These are phyloP conservation scores for Aspergillus sojae DNA, from an alignment of 2,329 filamentous ascomycete genomes.

Conservation along the genomic window DNA sequence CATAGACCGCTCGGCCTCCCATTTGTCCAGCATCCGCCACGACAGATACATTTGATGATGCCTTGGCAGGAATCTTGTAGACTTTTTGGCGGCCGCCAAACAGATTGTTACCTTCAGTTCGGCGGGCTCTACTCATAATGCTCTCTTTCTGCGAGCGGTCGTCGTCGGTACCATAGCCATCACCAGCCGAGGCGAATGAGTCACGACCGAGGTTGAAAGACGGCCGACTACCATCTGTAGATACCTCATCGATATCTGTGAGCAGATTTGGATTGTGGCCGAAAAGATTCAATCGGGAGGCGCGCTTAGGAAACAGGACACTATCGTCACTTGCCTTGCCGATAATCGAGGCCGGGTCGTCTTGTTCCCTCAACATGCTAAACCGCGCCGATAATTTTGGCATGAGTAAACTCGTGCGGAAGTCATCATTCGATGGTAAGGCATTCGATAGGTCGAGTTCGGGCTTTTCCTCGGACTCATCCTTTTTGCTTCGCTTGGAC, in stretches of 20 bases:
- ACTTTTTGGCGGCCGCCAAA: slow-evolving; percentile 97
- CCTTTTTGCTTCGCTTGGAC: slow-evolving; percentile 56
- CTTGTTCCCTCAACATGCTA: slow-evolving; percentile 94
- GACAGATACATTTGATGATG: slow-evolving; percentile 19
- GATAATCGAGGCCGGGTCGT: slow-evolving; percentile 83
- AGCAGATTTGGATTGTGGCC: slow-evolving; percentile 64
- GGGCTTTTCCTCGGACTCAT: slow-evolving; percentile 49
- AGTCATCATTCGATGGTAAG: slow-evolving; percentile 82
- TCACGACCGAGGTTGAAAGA: slow-evolving; percentile 64
- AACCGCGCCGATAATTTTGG: slow-evolving; percentile 91
- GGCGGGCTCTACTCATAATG: slow-evolving; percentile 82
- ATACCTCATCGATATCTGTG: slow-evolving; percentile 86
- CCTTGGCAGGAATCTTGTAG: slow-evolving; percentile 73
- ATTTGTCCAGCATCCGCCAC: slow-evolving; percentile 48
- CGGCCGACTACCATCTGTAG: slow-evolving; percentile 65
- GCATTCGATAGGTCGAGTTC: slow-evolving; percentile 73
- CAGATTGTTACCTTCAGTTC: slow-evolving; percentile 84
- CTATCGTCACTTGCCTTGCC: slow-evolving; percentile 96
- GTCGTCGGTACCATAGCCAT: slow-evolving; percentile 65
- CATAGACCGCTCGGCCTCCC: slow-evolving; percentile 73
- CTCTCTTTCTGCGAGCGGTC: slow-evolving; percentile 64
- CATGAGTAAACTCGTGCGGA: slow-evolving; percentile 94
- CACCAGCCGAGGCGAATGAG: slow-evolving; percentile 66
- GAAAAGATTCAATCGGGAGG: slow-evolving; percentile 76
- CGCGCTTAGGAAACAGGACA: slow-evolving; percentile 79